These are phyloP conservation scores for Chlamydomonas asymmetrica DNA, from an alignment of 139 green algal genomes.

Conservation along the genomic window DNA sequence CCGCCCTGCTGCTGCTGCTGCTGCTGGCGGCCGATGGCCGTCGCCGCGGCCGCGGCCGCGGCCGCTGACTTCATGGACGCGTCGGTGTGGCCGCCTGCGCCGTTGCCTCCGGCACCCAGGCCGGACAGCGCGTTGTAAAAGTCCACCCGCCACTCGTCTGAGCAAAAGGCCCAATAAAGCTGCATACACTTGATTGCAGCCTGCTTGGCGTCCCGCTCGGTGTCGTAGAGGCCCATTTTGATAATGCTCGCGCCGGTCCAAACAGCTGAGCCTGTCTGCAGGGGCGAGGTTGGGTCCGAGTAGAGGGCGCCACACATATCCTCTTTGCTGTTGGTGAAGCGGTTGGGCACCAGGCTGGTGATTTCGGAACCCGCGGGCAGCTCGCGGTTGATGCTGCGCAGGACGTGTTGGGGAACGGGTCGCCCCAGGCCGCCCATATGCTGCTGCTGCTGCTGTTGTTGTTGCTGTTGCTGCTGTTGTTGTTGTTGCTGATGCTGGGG, in stretches of 20 bases:
- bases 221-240: slow-evolving; percentile 28
- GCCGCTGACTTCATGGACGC: background rate
- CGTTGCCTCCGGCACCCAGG: background rate
- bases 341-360: slow-evolving; percentile 4
- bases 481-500: background rate
- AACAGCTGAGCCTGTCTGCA: background rate
- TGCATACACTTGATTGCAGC: slow-evolving; percentile 29
- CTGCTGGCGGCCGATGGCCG: background rate
- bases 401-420: background rate
- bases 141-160: slow-evolving; percentile 7
- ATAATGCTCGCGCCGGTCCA: slow-evolving; percentile 18
- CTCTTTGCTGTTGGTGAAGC: slow-evolving; percentile 7
- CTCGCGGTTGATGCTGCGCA: slow-evolving; percentile 4
- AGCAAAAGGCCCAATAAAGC: slow-evolving; percentile 17
- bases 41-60: background rate
- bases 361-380: background rate
- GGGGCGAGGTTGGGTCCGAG: background rate
- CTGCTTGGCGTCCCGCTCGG: slow-evolving; percentile 21
- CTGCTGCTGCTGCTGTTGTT: background rate
- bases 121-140: slow-evolving; percentile 21
- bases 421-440: background rate
- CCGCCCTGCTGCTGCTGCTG: background rate
- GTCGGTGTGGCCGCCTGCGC: background rate
- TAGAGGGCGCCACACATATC: slow-evolving; percentile 19
- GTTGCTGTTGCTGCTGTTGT: background rate